Conservation (phyloP, 345 rosid species). For the Pistacia vera region DNA sequence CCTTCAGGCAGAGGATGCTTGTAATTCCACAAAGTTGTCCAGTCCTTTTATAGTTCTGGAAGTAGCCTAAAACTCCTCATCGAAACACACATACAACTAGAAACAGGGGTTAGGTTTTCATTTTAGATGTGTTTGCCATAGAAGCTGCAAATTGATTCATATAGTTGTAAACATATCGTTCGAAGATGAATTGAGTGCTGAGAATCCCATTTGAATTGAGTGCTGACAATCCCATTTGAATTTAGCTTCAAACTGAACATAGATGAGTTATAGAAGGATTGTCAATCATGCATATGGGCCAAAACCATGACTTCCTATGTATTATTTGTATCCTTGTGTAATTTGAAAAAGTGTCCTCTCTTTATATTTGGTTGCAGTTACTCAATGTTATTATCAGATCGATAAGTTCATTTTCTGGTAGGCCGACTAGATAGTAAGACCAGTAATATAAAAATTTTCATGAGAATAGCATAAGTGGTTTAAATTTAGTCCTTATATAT, state of each 20-base stretch:
- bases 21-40: conserved; percentile 10
- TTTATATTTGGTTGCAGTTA: background rate
- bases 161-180: background rate
- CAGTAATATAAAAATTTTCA: no score
- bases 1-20: conserved; percentile 5
- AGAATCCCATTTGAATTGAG: conserved; percentile 13
- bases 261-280: background rate
- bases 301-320: background rate
- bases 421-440: no score
- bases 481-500: no score
- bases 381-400: no score
- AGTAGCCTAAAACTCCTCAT: background rate
- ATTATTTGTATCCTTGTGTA: no score
- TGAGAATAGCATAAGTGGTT: no score
- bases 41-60: conserved; percentile 8
- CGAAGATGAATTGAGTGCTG: conserved; percentile 6
- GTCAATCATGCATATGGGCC: background rate
- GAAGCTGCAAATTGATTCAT: conserved; percentile 23
- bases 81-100: background rate
- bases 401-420: no score
- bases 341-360: background rate
- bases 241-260: conserved; percentile 11
- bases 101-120: conserved; percentile 3
- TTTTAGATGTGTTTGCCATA: conserved; percentile 3
- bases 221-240: conserved; percentile 13